phyloP scores from a whole-genome alignment of 2,329 filamentous ascomycete genomes.

The Hawksworthiomyces lignivorus region DNA sequence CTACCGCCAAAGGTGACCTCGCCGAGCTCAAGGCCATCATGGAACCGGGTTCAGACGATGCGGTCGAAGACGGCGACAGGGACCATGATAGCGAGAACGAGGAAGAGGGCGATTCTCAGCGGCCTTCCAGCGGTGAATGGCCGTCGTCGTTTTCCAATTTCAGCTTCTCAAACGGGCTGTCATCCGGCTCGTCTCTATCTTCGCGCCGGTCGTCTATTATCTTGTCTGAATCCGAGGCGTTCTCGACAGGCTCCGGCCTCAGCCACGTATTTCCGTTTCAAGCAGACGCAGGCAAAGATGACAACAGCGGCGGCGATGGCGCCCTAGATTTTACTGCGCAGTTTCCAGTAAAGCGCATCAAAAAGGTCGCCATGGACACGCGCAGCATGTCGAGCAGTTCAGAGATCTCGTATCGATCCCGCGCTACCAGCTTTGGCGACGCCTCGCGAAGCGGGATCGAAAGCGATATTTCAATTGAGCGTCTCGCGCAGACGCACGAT shows the following conservation, averaged over 20 bases:
- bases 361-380: constrained; percentile 84
- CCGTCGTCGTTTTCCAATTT: constrained; percentile 36
- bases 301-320: constrained; percentile 22
- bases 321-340: constrained; percentile 22
- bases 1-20: constrained; percentile 69
- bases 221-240: constrained; percentile 38
- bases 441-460: constrained; percentile 68
- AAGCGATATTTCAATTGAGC: constrained; percentile 78
- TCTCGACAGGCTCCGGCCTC: constrained; percentile 52
- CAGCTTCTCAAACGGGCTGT: constrained; percentile 35
- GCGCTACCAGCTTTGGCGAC: constrained; percentile 62
- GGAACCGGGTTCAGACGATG: constrained; percentile 55
- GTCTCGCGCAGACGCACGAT: constrained; percentile 63
- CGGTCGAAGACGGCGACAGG: constrained; percentile 37
- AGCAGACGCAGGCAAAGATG: constrained; percentile 5
- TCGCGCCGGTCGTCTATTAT: constrained; percentile 35
- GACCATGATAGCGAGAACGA: constrained; percentile 10
- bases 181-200: constrained; percentile 18
- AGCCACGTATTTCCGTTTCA: constrained; percentile 92
- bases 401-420: constrained; percentile 72
- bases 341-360: constrained; percentile 46
- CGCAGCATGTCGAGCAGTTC: constrained; percentile 84
- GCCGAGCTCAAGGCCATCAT: constrained; percentile 69
- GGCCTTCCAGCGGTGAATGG: constrained; percentile 33
- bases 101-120: constrained; percentile 4